Evolutionary conservation across 192 early-diverging fungal genomes (phyloP).

Genomic region (Jimgerdemannia flammicorona): DNA sequence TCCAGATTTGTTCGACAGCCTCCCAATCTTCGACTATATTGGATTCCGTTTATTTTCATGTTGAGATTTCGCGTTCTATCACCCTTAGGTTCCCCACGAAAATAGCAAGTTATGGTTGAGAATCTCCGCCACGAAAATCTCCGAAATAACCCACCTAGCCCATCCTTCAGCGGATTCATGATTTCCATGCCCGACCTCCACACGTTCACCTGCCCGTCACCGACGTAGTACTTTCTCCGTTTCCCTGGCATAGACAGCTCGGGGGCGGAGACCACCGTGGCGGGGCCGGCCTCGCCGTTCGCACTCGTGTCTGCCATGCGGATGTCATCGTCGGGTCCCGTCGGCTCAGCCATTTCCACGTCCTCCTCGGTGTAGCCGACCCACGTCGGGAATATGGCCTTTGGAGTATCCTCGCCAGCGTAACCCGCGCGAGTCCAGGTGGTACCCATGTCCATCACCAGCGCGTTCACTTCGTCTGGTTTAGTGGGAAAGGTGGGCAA

Average conservation of each 20-base stretch:
- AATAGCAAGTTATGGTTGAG: no score
- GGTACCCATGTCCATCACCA: constrained; percentile 92
- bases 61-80: not conserved
- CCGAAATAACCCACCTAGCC: constrained; percentile 53
- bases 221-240: constrained; percentile 58
- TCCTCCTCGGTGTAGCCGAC: constrained; percentile 62
- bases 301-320: constrained; percentile 22
- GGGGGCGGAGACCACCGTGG: not conserved
- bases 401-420: constrained; percentile 96
- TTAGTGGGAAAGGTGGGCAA: not conserved
- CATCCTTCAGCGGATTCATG: constrained; percentile 79
- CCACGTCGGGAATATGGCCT: constrained; percentile 78
- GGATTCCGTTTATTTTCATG: not conserved
- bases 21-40: constrained; percentile 90
- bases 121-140: no score
- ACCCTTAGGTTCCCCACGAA: no score
- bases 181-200: constrained; percentile 84
- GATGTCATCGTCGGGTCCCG: constrained; percentile 38
- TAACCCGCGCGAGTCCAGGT: constrained; percentile 88
- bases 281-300: not conserved
- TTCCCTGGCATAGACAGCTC: constrained; percentile 10
- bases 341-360: constrained; percentile 23
- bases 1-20: constrained; percentile 86
- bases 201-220: constrained; percentile 61
- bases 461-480: constrained; percentile 87